Base-by-base conservation (phyloP, 352 stramenopile species). In the Thalassiosira mediterranea region DNA sequence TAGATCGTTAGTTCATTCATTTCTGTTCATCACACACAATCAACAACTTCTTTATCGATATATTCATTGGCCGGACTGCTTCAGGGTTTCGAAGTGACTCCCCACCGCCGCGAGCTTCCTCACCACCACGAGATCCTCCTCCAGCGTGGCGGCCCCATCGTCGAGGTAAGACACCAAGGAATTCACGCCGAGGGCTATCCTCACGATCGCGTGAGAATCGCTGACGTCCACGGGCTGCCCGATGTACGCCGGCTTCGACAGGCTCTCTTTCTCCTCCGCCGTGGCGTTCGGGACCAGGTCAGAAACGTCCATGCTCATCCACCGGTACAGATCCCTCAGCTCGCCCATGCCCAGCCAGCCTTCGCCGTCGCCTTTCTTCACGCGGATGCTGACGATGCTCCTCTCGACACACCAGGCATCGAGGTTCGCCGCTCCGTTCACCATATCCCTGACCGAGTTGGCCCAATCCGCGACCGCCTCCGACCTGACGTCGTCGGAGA, bases 301-400 rank as follows among this genome's bases (percentile, higher is more conserved):
- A 8, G 67, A 76, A 51, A 90, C 69, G 61, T 90, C 83, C 64
- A 81, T 77, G 47, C 72, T 87, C 79, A 90, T 88, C 62, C 67
- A 88, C n/a, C 78, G 60, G 65, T 84, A 90, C 19, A 90, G 32
- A 80, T 88, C 77, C 51, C 79, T 61, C 10, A 88, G 38, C 56
- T 88, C 76, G 42, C 57, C 78, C 83, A 88, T 87, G 47, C 37
- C 77, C 19, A 84, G 46, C 83, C 83, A 90, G 7, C 56, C 68
- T 23, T n/a, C 47, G 5, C n/a, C n/a, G 7, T 60, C 51, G 40
- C 42, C 68, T 31, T 73, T 76, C 11, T 68, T 51, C 11, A 90
- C 37, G 37, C 83, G 83, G 66, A 90, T 85, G 47, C 80, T 88
- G 1, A 88, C 70, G 65, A 90, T 90, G 51, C 72, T 84, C 31